A percentile compares a stretch with the other conserved stretches of the same genome.
These are phyloP conservation scores for Mycena vulgaris DNA, from an alignment of 768 basidiomycete genomes.

Conservation along the genomic window DNA sequence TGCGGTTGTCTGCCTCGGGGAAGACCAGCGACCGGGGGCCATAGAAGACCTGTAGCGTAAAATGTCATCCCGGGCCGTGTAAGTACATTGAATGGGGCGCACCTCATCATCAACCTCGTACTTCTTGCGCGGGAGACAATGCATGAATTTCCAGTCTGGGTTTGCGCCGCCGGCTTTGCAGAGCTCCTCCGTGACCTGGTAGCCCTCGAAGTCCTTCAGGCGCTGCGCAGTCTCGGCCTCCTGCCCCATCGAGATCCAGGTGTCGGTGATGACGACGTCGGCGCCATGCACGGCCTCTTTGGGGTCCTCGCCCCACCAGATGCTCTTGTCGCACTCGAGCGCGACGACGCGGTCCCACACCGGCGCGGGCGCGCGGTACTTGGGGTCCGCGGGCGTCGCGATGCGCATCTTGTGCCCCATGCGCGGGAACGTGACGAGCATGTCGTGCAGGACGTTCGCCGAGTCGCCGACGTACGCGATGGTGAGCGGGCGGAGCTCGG, in stretches of 20 bases:
- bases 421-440: constrained; percentile 95
- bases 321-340: constrained; percentile 78
- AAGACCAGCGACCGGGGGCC: constrained; percentile 93
- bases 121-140: constrained; percentile 93
- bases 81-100: constrained; percentile 32
- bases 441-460: constrained; percentile 96
- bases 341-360: constrained; percentile 90
- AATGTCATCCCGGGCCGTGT: background rate
- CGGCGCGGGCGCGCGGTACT: constrained; percentile 75
- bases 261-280: constrained; percentile 97
- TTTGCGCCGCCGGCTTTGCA: constrained; percentile 88
- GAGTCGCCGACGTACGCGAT: constrained; percentile 95
- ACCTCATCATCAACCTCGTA: constrained; percentile 98
- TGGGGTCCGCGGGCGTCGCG: constrained; percentile 76
- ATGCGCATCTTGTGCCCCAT: constrained; percentile 90
- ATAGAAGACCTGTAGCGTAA: constrained; percentile 82
- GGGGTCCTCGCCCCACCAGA: constrained; percentile 85
- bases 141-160: constrained; percentile 93
- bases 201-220: constrained; percentile 89
- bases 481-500: constrained; percentile 82
- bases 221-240: constrained; percentile 94
- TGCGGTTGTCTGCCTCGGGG: constrained; percentile 95
- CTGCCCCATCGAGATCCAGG: constrained; percentile 99
- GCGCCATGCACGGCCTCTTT: constrained; percentile 90
- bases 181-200: constrained; percentile 93